Base-by-base conservation (phyloP, 805 yeast genomes). In the Peterozyma toletana region DNA sequence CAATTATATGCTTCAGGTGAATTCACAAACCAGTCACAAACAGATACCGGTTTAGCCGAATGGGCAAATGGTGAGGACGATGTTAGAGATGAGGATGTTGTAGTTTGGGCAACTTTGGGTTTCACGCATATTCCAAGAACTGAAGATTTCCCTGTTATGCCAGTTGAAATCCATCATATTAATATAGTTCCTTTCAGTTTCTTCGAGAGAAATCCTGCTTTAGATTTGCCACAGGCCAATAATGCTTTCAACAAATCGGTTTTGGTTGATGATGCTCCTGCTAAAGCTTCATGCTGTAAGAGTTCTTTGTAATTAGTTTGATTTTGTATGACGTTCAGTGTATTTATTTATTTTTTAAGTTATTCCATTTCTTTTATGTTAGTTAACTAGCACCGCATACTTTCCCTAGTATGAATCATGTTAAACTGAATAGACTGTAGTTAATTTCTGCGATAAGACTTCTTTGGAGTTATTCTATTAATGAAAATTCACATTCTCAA, bases 61-160 rank as follows among this genome's bases (percentile, higher is more conserved):
- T 86, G 89, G 83, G 85, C 86, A 34, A 72, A 80, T 56, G 83
- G 84, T 51, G 62, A 64, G 40, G 89, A 82, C 47, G 58, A 65
- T 33, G 87, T 84, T 33, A 80, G 90, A 75, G 76, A 84, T 62
- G 80, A 80, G 15, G 90, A 85, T 53, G 60, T 78, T 46, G 88
- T 85, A 48, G 82, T 85, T 37, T 85, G 91, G 90, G 84, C 86
- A 50, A 84, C 93, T 38, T 60, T 85, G 59, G 89, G 87, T 27
- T 75, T 85, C 67, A 85, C 91, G 3, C 95, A 85, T 59, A 76
- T 84, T 55, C 93, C 93, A 54, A 75, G 86, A 56, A 79, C 82
- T 33, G 95, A 85, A 66, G 91, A 85, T 62, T 85, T 86, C 83
- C 95, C 95, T 40, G 90, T 85, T 42, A 85, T 85, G 95, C 90